A percentile compares a stretch with the other conserved stretches of the same genome.
phyloP scores from a whole-genome alignment of 148 eudicot species.

The Heliosperma pusillum region DNA sequence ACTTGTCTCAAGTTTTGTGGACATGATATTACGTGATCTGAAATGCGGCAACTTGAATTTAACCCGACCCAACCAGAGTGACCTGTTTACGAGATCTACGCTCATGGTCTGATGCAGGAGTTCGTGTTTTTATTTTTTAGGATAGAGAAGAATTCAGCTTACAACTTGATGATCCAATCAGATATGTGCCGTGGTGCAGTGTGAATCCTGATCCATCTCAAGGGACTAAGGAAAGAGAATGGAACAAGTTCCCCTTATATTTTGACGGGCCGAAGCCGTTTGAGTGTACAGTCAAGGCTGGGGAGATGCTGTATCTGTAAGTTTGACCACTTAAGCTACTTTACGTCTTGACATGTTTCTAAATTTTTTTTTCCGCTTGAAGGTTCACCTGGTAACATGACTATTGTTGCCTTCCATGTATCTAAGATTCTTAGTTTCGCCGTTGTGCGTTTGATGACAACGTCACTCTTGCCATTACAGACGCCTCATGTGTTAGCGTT shows the following conservation, averaged over 20 bases:
- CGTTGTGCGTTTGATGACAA: neutral
- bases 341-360: neutral
- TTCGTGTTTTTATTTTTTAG: slow-evolving; percentile 30
- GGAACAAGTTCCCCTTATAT: slow-evolving; percentile 63
- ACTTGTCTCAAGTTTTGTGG: neutral
- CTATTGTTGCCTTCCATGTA: neutral
- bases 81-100: neutral
- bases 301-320: slow-evolving; percentile 91
- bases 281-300: slow-evolving; percentile 89
- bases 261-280: slow-evolving; percentile 92
- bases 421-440: neutral
- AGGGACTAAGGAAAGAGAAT: slow-evolving; percentile 44
- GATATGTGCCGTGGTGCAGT: slow-evolving; percentile 89
- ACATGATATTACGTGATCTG: neutral
- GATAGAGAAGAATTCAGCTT: slow-evolving; percentile 57
- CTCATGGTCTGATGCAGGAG: neutral
- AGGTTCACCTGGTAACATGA: neutral
- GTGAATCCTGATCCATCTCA: slow-evolving; percentile 77
- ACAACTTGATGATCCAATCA: slow-evolving; percentile 75
- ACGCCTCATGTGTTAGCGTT: too few species aligned
- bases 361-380: neutral
- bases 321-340: slow-evolving; percentile 27
- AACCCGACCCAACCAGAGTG: neutral
- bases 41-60: neutral
- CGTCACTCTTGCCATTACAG: neutral